A percentile compares a stretch with the other conserved stretches of the same genome.
phyloP scores from a whole-genome alignment of 192 early-diverging fungal genomes.

The Backusella psychrophila region DNA sequence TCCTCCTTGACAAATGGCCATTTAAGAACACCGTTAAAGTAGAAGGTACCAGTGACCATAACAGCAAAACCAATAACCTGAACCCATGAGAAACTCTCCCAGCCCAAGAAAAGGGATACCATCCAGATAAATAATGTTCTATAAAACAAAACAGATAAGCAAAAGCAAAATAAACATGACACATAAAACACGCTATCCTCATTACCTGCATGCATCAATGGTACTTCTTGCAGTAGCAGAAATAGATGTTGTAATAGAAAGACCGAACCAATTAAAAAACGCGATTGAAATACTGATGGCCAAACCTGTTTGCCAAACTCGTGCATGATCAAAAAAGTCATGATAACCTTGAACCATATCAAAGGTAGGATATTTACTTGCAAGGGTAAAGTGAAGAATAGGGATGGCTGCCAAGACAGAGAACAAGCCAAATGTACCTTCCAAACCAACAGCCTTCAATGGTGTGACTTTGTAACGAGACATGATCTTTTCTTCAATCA shows the following conservation, averaged over 20 bases:
- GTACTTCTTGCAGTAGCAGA: slow-evolving; percentile 91
- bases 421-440: slow-evolving; percentile 87
- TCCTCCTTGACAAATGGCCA: slow-evolving; percentile 20
- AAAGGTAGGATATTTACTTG: slow-evolving; percentile 70
- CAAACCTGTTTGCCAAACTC: slow-evolving; percentile 71
- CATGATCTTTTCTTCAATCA: slow-evolving; percentile 95
- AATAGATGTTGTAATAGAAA: slow-evolving; percentile 83
- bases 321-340: slow-evolving; percentile 61
- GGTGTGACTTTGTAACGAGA: slow-evolving; percentile 74
- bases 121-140: slow-evolving; percentile 95
- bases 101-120: slow-evolving; percentile 84
- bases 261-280: slow-evolving; percentile 96
- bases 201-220: slow-evolving; percentile 87
- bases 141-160: not conserved
- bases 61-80: slow-evolving; percentile 87
- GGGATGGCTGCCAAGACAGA: slow-evolving; percentile 70
- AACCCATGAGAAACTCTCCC: slow-evolving; percentile 89
- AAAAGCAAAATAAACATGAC: not conserved
- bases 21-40: slow-evolving; percentile 82
- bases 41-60: slow-evolving; percentile 80
- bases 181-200: not conserved
- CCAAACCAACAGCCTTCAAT: slow-evolving; percentile 89
- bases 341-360: slow-evolving; percentile 73
- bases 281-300: slow-evolving; percentile 89
- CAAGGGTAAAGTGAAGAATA: slow-evolving; percentile 69